A percentile compares a stretch with the other conserved stretches of the same genome.
Conservation (phyloP, 768 basidiomycete species). For the Suillus weaverae region DNA sequence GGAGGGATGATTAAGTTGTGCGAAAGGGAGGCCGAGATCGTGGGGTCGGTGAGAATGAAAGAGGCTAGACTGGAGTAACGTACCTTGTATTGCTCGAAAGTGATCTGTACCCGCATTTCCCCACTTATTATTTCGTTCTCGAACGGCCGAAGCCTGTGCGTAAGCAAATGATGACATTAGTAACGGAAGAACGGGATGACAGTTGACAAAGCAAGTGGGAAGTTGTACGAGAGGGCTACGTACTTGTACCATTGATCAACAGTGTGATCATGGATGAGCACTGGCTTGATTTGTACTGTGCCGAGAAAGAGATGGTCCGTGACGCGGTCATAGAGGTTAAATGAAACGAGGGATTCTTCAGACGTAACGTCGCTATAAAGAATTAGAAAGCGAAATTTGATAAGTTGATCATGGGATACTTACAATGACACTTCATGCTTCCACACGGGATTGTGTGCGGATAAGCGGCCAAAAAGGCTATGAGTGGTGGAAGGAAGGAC, state of each 20-base stretch:
- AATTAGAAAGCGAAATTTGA: conserved; percentile 19
- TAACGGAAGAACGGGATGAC: conserved; percentile 16
- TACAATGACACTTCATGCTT: conserved; percentile 99
- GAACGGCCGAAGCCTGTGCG: conserved; percentile 63
- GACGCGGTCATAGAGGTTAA: conserved; percentile 90
- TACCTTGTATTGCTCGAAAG: conserved; percentile 90
- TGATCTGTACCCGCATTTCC: conserved; percentile 92
- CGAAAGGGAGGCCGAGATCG: conserved; percentile 21
- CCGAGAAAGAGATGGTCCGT: conserved; percentile 89
- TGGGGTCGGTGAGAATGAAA: conserved; percentile 28
- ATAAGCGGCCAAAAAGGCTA: conserved; percentile 62
- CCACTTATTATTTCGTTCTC: conserved; percentile 86
- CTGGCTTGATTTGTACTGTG: conserved; percentile 86
- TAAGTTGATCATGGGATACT: conserved; percentile 36
- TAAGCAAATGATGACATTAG: conserved; percentile 16
- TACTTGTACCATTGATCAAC: conserved; percentile 98
- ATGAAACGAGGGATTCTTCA: conserved; percentile 75
- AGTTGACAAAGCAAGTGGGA: conserved; percentile 14
- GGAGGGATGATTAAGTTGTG: conserved; percentile 21
- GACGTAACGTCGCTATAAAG: conserved; percentile 86
- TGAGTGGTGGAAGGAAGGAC: conserved; percentile 31
- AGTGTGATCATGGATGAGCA: conserved; percentile 88
- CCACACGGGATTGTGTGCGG: conserved; percentile 92
- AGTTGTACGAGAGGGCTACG: conserved; percentile 36
- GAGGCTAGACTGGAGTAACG: conserved; percentile 29